Evolutionary conservation across 768 basidiomycete genomes (phyloP), one percentile per base, ranked within the genome.

Genomic region (Tubosaeta sp.): DNA sequence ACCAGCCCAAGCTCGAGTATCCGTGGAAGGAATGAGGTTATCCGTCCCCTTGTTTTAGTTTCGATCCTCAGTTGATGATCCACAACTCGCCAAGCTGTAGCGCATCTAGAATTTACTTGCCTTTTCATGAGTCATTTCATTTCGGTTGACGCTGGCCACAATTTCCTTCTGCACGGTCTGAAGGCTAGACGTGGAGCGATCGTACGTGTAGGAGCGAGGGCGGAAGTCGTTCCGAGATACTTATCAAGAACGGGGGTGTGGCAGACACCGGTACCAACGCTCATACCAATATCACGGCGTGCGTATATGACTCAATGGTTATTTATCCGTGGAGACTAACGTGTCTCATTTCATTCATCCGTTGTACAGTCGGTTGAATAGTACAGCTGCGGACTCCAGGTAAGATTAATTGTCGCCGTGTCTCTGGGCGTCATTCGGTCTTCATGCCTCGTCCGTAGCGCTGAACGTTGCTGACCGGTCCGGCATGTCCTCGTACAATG

Each of bases 1-100:
- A 93, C 64, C 84, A 87, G 62, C 80, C 82, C 38, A 87, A 88
- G 71, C 86, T 96, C 39, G 79, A 83, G 8, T 97, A 94, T 69
- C 94, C 94, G 3, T 94, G 82, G 71, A 86, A 87, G 64, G 94
- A 96, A 69, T 75, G 64, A 54, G 47, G 19, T 36, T n/a, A 24
- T 34, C 9, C 76, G 64, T 11, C 12, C 38, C 14, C 12, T n/a
- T 22, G 12, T 44, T 46, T 19, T 44, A 44, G 29, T 30, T 16
- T 14, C 44, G 16, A 39, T 19, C 27, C 19, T 27, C 38, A 18
- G 19, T 1, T 19, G 29, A 21, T 44, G 13, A 22, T 44, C 24
- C 16, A n/a, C 41, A 43, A 18, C 27, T 24, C 16, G 2, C 5
- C 31, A 45, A 21, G 31, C 16, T 38, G 25, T 39, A 47, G 13